These are phyloP conservation scores for Pyrenochaeta sp. DNA, from an alignment of 2,329 filamentous ascomycete species.

Conservation along the genomic window DNA sequence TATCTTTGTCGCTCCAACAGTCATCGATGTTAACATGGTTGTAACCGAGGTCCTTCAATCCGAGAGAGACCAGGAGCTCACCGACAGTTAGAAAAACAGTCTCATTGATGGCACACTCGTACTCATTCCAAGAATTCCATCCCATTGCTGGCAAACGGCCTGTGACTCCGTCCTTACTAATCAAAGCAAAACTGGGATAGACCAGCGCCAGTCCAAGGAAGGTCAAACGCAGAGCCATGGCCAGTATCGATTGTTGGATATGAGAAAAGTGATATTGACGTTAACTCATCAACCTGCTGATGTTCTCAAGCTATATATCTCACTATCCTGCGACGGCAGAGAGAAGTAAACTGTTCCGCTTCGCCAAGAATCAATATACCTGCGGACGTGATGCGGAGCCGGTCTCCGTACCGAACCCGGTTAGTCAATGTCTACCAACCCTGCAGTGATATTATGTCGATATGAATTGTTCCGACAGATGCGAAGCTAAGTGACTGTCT, in stretches of 20 bases:
- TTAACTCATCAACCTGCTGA: not conserved
- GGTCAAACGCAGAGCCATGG: conserved; percentile 4
- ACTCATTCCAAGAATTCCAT: conserved; percentile 35
- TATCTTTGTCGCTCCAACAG: conserved; percentile 61
- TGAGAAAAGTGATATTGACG: not conserved
- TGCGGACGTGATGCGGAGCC: not conserved
- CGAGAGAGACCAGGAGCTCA: conserved; percentile 23
- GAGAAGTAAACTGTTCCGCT: not conserved
- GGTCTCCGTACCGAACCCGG: not conserved
- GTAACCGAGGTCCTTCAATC: conserved; percentile 29
- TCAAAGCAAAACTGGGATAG: conserved; percentile 2
- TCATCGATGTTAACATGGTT: conserved; percentile 68
- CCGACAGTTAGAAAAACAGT: conserved; percentile 26
- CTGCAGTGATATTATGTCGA: not conserved
- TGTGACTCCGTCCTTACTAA: conserved; percentile 19
- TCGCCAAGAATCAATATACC: not conserved
- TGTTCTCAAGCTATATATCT: not conserved
- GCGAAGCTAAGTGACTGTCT: no score
- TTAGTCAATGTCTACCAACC: not conserved
- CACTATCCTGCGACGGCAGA: not conserved
- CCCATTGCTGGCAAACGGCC: conserved; percentile 30
- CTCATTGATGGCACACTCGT: conserved; percentile 31
- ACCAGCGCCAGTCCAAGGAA: conserved; percentile 1
- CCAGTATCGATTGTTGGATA: not conserved
- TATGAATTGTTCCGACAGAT: no score